Percentiles rank a stretch among this genome's conserved stretches.
Conservation (phyloP, 2,329 filamentous ascomycete genomes). For the Sphaerulina musiva region DNA sequence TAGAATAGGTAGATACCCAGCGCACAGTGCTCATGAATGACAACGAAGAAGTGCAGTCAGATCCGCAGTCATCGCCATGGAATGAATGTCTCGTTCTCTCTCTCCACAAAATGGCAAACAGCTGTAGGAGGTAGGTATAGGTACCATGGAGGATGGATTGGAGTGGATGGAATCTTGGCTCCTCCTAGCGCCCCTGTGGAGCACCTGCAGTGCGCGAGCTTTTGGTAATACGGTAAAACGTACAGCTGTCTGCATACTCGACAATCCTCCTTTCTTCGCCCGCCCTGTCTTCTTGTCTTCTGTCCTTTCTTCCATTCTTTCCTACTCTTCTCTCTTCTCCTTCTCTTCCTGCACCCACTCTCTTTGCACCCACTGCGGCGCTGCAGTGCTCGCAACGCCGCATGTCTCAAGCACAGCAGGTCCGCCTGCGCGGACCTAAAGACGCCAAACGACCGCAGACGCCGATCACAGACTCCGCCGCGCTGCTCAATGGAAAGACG, state of each 20-base stretch:
- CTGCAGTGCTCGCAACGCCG: not conserved
- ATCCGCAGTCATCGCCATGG: too few species aligned
- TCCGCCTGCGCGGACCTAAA: conserved; percentile 22
- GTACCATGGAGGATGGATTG: too few species aligned
- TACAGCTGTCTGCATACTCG: conserved; percentile 6
- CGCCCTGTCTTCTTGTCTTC: not conserved
- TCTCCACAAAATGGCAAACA: too few species aligned
- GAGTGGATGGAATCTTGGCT: too few species aligned
- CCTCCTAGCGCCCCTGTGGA: too few species aligned
- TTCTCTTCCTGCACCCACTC: not conserved
- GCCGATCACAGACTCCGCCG: conserved; percentile 18
- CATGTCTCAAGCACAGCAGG: conserved; percentile 10
- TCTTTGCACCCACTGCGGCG: not conserved
- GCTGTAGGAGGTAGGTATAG: too few species aligned
- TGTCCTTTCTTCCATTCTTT: not conserved
- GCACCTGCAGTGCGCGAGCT: not conserved
- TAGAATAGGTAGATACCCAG: not conserved
- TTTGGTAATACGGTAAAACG: not conserved
- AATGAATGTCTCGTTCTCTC: too few species aligned
- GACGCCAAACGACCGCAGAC: conserved; percentile 22
- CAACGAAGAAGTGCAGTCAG: not conserved
- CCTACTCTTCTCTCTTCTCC: not conserved
- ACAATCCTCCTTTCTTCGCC: conserved; percentile 9
- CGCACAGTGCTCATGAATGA: not conserved
- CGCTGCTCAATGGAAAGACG: conserved; percentile 24